A percentile compares a stretch with the other conserved stretches of the same genome.
Conservation (phyloP, 108 stramenopile genomes). For the Cyclotella choctawhatcheeana region DNA sequence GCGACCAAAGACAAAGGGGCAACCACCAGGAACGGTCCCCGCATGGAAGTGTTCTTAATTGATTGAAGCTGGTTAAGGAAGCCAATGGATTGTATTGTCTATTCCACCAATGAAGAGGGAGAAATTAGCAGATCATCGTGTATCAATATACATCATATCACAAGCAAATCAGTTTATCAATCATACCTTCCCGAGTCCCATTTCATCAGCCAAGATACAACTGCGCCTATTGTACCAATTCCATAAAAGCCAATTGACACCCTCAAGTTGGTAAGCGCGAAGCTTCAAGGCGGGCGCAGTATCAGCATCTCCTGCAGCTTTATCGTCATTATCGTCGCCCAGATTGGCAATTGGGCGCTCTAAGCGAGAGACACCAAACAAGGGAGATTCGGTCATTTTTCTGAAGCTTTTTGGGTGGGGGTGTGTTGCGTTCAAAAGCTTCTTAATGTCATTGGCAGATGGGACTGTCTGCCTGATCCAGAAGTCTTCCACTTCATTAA, state of each 20-base stretch:
- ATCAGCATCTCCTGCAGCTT: constrained; percentile 41
- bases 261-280: constrained; percentile 94
- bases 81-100: constrained; percentile 83
- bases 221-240: constrained; percentile 92
- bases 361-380: constrained; percentile 69
- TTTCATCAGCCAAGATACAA: constrained; percentile 98
- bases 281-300: constrained; percentile 68
- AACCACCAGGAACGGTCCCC: constrained; percentile 95
- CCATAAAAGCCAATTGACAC: constrained; percentile 97
- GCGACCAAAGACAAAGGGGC: constrained; percentile 86
- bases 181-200: constrained; percentile 79
- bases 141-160: neutral
- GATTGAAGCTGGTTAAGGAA: constrained; percentile 72
- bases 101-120: neutral
- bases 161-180: neutral
- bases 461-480: constrained; percentile 80
- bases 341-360: constrained; percentile 59
- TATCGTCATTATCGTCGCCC: constrained; percentile 43
- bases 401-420: constrained; percentile 81
- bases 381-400: constrained; percentile 77
- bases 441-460: constrained; percentile 45
- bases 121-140: neutral
- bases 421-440: constrained; percentile 52
- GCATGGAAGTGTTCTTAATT: constrained; percentile 50
- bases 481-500: constrained; percentile 83